phyloP scores from a whole-genome alignment of 2,329 filamentous ascomycete species.

The Xylaria sp. region DNA sequence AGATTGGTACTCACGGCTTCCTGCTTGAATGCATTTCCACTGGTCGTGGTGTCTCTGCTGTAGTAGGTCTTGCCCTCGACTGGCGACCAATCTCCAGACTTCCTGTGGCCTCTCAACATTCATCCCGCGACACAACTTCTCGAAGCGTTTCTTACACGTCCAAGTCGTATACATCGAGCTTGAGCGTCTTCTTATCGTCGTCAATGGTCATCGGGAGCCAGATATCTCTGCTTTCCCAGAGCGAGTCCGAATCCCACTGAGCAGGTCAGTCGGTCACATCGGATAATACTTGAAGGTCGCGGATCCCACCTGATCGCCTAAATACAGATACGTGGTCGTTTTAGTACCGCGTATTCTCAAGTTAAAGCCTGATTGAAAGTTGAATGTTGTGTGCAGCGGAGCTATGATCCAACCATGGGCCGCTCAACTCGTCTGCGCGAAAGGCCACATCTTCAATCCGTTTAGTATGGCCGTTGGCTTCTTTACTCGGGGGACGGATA shows the following conservation, averaged over 20 bases:
- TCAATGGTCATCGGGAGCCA: slow-evolving; percentile 51
- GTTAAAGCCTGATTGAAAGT: slow-evolving; percentile 48
- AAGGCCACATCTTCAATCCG: slow-evolving; percentile 43
- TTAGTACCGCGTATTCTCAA: slow-evolving; percentile 44
- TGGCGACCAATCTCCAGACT: slow-evolving; percentile 43
- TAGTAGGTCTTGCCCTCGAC: slow-evolving; percentile 46
- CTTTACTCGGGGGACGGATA: background rate
- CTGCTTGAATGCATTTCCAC: slow-evolving; percentile 47
- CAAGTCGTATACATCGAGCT: slow-evolving; percentile 51
- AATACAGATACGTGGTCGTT: slow-evolving; percentile 46
- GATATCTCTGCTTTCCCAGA: slow-evolving; percentile 54
- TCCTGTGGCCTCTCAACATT: slow-evolving; percentile 22
- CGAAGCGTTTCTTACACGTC: slow-evolving; percentile 35
- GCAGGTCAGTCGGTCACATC: background rate
- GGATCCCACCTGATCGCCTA: slow-evolving; percentile 39
- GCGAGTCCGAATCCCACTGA: slow-evolving; percentile 48
- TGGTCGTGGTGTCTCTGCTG: slow-evolving; percentile 40
- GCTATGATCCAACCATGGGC: slow-evolving; percentile 51
- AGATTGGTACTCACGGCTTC: slow-evolving; percentile 37
- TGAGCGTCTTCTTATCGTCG: slow-evolving; percentile 45
- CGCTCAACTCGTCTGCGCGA: slow-evolving; percentile 44
- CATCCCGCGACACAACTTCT: background rate
- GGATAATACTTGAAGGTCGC: background rate
- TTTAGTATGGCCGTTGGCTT: background rate
- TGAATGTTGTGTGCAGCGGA: slow-evolving; percentile 47